Evolutionary conservation across 768 basidiomycete species (phyloP).

Genomic region (Nidularia sp.): DNA sequence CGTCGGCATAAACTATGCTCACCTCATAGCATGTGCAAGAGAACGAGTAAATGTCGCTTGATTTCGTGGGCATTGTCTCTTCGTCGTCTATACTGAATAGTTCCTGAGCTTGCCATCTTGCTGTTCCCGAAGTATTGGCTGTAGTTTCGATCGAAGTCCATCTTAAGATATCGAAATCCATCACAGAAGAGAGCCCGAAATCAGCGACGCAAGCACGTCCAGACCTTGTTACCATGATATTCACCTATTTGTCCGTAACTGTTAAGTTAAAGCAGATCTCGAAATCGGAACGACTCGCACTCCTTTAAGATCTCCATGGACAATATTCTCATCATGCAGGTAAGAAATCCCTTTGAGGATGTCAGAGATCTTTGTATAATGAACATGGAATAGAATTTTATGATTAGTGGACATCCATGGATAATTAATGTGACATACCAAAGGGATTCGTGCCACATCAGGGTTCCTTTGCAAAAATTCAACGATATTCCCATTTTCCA

Average conservation of each 20-base stretch:
- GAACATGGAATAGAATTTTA: neutral
- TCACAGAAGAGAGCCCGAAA: too few relatives aligned
- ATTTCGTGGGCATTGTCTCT: neutral
- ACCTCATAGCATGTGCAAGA: neutral
- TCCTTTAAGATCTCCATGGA: too few relatives aligned
- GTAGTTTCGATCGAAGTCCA: constrained; percentile 8
- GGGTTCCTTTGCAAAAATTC: neutral
- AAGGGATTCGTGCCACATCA: neutral
- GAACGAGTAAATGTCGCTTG: constrained; percentile 1
- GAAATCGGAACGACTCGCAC: neutral
- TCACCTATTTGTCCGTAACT: constrained; percentile 3
- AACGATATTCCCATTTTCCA: neutral
- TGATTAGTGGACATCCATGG: neutral
- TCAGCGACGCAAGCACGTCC: constrained; percentile 15
- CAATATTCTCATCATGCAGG: too few relatives aligned
- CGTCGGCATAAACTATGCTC: too few relatives aligned
- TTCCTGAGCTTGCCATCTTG: constrained; percentile 1
- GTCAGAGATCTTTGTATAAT: neutral
- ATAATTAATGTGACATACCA: too few relatives aligned
- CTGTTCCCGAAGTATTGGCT: constrained; percentile 5
- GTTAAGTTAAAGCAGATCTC: neutral
- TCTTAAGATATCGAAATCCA: constrained; percentile 4
- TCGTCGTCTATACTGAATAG: neutral
- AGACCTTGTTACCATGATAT: constrained; percentile 12
- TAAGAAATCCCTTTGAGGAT: too few relatives aligned